A percentile compares a stretch with the other conserved stretches of the same genome.
phyloP scores from a whole-genome alignment of 176 grass and related monocot genomes.

The Carex littledalei region DNA sequence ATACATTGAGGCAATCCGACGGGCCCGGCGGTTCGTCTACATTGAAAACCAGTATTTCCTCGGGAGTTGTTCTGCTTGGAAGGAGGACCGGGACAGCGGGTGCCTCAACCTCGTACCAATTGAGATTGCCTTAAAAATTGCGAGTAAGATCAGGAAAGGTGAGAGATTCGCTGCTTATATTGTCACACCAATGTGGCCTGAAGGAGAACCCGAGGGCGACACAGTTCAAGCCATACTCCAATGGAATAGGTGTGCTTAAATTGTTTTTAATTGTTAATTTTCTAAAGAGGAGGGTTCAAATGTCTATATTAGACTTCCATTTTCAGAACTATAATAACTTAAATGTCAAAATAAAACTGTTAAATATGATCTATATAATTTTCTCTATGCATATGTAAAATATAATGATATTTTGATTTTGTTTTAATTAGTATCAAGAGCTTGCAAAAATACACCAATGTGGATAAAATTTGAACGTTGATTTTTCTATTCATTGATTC shows the following conservation, averaged over 20 bases:
- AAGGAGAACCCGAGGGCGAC: slow-evolving; percentile 48
- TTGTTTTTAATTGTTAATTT: slow-evolving; percentile 3
- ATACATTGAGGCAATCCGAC: slow-evolving; percentile 75
- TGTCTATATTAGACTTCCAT: too few species aligned
- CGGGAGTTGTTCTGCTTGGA: slow-evolving; percentile 76
- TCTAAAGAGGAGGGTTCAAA: too few species aligned
- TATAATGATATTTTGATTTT: too few species aligned
- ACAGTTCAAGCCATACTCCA: slow-evolving; percentile 70
- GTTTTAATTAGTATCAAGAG: too few species aligned
- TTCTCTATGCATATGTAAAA: too few species aligned
- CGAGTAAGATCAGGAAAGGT: slow-evolving; percentile 49
- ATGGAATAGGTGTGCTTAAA: slow-evolving; percentile 39
- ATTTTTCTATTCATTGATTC: too few species aligned
- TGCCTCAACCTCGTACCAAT: slow-evolving; percentile 80
- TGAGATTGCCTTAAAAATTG: slow-evolving; percentile 78
- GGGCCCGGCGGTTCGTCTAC: slow-evolving; percentile 74
- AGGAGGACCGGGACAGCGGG: slow-evolving; percentile 41
- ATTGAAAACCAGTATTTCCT: slow-evolving; percentile 97
- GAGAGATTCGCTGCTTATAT: slow-evolving; percentile 73
- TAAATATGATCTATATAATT: too few species aligned
- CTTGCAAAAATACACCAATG: too few species aligned
- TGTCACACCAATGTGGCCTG: slow-evolving; percentile 88
- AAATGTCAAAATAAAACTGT: too few species aligned
- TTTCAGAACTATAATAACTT: too few species aligned
- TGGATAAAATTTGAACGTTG: too few species aligned